A percentile compares a stretch with the other conserved stretches of the same genome.
Evolutionary conservation across 1,139 yeast species (phyloP).

Genomic region (Hemisphaericaspora lyxosophila): DNA sequence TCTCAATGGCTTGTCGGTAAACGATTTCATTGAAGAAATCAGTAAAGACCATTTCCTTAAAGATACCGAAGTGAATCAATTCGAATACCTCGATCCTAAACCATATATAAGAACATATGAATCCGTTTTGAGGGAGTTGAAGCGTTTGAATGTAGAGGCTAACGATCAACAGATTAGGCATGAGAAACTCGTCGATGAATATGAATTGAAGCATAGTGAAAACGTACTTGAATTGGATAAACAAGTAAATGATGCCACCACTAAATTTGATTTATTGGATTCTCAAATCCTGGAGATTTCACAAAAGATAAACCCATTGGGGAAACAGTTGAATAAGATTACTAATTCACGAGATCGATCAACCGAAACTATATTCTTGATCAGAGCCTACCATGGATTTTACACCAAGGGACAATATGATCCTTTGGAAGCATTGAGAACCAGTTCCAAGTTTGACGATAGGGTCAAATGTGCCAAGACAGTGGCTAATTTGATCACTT

Average conservation of each 20-base stretch:
- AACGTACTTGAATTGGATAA: conserved; percentile 60
- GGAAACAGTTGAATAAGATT: conserved; percentile 69
- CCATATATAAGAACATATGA: conserved; percentile 95
- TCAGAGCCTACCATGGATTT: conserved; percentile 77
- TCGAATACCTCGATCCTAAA: conserved; percentile 76
- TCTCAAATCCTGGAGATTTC: conserved; percentile 58
- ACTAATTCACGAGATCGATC: conserved; percentile 79
- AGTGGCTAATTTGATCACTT: conserved; percentile 60
- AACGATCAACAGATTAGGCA: conserved; percentile 45
- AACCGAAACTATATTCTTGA: conserved; percentile 67
- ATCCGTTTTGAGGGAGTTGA: conserved; percentile 72
- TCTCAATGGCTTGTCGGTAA: conserved; percentile 65
- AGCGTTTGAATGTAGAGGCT: conserved; percentile 58
- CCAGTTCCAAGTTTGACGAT: conserved; percentile 45
- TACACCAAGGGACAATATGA: conserved; percentile 59
- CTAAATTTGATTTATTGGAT: conserved; percentile 59
- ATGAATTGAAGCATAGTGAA: conserved; percentile 66
- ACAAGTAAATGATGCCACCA: conserved; percentile 43
- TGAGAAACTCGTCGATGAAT: conserved; percentile 57
- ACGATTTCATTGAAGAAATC: conserved; percentile 81
- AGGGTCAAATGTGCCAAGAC: conserved; percentile 68
- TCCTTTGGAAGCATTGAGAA: conserved; percentile 56
- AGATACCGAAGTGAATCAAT: conserved; percentile 54
- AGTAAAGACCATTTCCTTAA: conserved; percentile 66
- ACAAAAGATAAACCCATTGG: conserved; percentile 68